phyloP scores from a whole-genome alignment of 2,329 filamentous ascomycete species.

The Fusarium palustre region DNA sequence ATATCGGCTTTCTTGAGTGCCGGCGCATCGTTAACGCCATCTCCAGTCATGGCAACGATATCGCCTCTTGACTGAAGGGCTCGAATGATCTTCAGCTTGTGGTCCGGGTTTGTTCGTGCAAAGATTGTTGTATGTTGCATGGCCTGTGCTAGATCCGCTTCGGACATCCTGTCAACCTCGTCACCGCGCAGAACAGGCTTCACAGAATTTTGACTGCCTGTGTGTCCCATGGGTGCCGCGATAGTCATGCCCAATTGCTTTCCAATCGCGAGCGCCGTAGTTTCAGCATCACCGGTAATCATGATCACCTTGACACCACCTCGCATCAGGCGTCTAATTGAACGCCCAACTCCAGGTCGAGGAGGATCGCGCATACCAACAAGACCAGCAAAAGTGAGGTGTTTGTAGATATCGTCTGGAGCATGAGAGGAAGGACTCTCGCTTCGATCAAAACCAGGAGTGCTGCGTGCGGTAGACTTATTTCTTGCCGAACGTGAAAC shows the following conservation, averaged over 20 bases:
- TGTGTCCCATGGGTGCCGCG: conserved; percentile 63
- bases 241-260: conserved; percentile 95
- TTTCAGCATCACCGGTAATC: conserved; percentile 98
- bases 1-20: conserved; percentile 98
- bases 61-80: conserved; percentile 93
- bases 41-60: conserved; percentile 98
- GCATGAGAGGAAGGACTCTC: conserved; percentile 58
- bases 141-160: conserved; percentile 83
- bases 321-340: conserved; percentile 89
- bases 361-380: conserved; percentile 99
- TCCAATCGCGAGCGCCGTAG: conserved; percentile 93
- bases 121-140: conserved; percentile 94
- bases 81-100: conserved; percentile 96
- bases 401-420: conserved; percentile 79
- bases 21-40: conserved; percentile 97
- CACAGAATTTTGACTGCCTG: conserved; percentile 67
- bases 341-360: conserved; percentile 86
- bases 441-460: conserved; percentile 57
- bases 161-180: conserved; percentile 92
- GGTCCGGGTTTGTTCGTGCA: conserved; percentile 93
- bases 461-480: conserved; percentile 63
- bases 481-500: conserved; percentile 62
- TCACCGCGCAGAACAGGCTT: conserved; percentile 85
- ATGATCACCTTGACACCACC: conserved; percentile 98
- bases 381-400: conserved; percentile 88